Base-by-base conservation (phyloP, 2,329 filamentous ascomycete genomes). In the Mollisiaceae sp. region DNA sequence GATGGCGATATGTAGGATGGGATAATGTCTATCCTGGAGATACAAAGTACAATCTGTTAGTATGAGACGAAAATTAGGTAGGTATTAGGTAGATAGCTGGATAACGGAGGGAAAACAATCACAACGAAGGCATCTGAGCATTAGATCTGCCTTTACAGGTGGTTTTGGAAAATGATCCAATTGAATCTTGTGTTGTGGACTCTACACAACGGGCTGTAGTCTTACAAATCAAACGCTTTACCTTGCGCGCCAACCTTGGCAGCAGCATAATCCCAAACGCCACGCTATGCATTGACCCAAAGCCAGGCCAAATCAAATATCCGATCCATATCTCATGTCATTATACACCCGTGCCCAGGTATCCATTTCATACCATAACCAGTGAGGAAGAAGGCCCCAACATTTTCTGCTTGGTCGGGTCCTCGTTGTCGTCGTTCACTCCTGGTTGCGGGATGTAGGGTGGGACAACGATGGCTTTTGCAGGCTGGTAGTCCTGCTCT, bases 381-480 rank as follows among this genome's bases (percentile, higher is more conserved):
- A 73, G 54, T 54, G 66, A 69, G 5, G 62, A 61, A 11, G 59
- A 56, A 43, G 71, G 38, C 24, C 66, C 61, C 43, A 65, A 60
- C 1, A 70, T 57, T 8, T 66, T 66, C 32, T 66, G 55, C 38
- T 65, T 59, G 14, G 63, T 58, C 41, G 59, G 55, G 22, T 63
- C 68, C 24, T 69, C 69, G 15, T 61, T 65, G n/a, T 67, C 55
- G 15, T 59, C 63, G 27, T 67, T 63, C 6, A 65, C 55, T 24
- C 72, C 70, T 4, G 62, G 64, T 52, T 70, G 65, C 14, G 64
- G 69, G 6, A 74, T 62, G 52, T 72, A 73, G 8, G 65, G 68
- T n/a, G 70, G 60, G 11, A 76, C 70, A 54, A 72, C 45, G 35
- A 76, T 75, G 22, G 73, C 66, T 59, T 74, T 69, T 12, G 71